Evolutionary conservation across 2,329 filamentous ascomycete species (phyloP).

Genomic region (Cladosporium sp.): DNA sequence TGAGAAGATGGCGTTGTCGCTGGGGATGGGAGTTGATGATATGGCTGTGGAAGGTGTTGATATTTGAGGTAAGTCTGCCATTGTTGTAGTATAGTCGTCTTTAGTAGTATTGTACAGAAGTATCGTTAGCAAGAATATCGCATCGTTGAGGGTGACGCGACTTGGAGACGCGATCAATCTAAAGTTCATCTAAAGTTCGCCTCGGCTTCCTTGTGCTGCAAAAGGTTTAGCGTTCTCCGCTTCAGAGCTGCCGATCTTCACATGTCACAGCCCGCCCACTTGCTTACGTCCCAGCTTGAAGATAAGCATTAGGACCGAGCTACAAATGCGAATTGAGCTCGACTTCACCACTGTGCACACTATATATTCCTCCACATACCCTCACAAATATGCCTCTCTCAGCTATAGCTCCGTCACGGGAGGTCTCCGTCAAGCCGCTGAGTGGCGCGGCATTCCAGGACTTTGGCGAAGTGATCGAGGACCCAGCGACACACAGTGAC

Average conservation of each 20-base stretch:
- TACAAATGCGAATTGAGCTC: slow-evolving; percentile 13
- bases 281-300: slow-evolving; percentile 9
- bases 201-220: neutral
- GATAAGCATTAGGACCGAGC: slow-evolving; percentile 16
- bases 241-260: slow-evolving; percentile 13
- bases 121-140: neutral
- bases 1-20: slow-evolving; percentile 29
- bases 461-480: slow-evolving; percentile 82
- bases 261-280: slow-evolving; percentile 9
- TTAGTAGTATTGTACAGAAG: neutral
- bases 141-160: neutral
- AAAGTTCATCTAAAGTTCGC: neutral
- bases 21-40: slow-evolving; percentile 28
- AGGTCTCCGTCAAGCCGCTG: slow-evolving; percentile 60
- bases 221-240: neutral
- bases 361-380: neutral
- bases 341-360: neutral
- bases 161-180: slow-evolving; percentile 1
- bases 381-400: slow-evolving; percentile 37
- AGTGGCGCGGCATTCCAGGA: slow-evolving; percentile 67
- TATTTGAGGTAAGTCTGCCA: neutral
- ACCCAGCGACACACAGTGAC: slow-evolving; percentile 55
- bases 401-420: slow-evolving; percentile 40
- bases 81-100: neutral
- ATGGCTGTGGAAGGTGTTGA: slow-evolving; percentile 3